These are phyloP conservation scores for Coemansia sp. DNA, from an alignment of 192 early-diverging fungal genomes.

Conservation along the genomic window DNA sequence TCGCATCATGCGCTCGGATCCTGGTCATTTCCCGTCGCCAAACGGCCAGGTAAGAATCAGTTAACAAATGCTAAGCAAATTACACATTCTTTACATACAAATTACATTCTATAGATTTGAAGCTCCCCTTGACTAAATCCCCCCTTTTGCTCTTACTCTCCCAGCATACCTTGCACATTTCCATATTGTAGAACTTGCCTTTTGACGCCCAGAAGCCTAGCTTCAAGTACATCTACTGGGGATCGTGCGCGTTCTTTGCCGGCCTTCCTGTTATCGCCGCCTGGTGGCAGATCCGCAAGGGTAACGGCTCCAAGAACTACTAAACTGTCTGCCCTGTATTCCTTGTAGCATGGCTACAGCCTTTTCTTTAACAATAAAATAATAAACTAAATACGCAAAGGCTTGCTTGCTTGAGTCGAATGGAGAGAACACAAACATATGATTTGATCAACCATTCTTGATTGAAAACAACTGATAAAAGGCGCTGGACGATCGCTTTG, in stretches of 20 bases:
- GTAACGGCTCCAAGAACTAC: conserved; percentile 52
- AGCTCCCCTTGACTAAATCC: not conserved
- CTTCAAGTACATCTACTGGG: conserved; percentile 58
- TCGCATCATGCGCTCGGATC: conserved; percentile 37
- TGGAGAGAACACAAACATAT: not conserved
- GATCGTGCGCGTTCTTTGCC: conserved; percentile 38
- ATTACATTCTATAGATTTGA: too few relatives aligned
- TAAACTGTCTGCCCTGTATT: conserved; percentile 12
- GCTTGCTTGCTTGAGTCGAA: too few relatives aligned
- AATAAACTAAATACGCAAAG: not conserved
- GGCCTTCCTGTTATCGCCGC: conserved; percentile 46
- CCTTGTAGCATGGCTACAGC: not conserved
- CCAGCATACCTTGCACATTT: not conserved
- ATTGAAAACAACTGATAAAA: not conserved
- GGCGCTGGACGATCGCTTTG: too few relatives aligned
- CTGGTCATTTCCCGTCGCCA: conserved; percentile 42
- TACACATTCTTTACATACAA: not conserved
- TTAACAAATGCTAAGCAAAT: not conserved
- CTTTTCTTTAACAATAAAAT: not conserved
- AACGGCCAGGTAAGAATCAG: conserved; percentile 51
- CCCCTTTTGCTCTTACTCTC: not conserved
- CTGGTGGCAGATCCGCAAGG: conserved; percentile 58
- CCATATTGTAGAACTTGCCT: conserved; percentile 46
- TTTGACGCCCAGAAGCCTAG: conserved; percentile 51
- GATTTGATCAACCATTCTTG: not conserved